These are phyloP conservation scores for Scenedesmus sp. DNA, from an alignment of 163 green algal genomes.

Conservation along the genomic window DNA sequence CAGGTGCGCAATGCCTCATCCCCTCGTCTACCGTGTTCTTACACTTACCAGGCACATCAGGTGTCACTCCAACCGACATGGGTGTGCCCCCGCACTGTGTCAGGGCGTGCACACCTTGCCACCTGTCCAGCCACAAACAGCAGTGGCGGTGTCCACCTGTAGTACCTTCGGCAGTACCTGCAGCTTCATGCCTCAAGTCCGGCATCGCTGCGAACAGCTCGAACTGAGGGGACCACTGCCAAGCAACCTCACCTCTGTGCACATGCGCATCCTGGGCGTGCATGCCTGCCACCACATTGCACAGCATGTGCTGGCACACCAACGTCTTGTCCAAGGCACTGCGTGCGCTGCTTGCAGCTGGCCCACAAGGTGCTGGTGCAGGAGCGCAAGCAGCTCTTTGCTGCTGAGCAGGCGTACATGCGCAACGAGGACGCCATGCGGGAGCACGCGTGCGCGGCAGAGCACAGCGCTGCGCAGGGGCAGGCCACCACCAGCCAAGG, in stretches of 20 bases:
- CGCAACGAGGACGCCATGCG: neutral
- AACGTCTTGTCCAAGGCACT: neutral
- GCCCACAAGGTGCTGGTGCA: constrained; percentile 4
- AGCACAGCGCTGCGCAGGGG: neutral
- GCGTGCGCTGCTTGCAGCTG: neutral
- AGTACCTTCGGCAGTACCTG: too few relatives aligned
- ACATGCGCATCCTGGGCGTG: too few relatives aligned
- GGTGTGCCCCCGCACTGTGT: too few relatives aligned
- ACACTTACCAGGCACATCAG: too few relatives aligned
- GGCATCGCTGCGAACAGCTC: too few relatives aligned
- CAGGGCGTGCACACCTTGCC: too few relatives aligned
- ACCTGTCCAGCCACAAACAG: too few relatives aligned
- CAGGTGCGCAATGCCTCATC: neutral
- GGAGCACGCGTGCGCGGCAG: constrained; percentile 2
- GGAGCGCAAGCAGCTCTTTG: neutral
- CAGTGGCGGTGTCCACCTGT: too few relatives aligned
- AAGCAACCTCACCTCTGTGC: too few relatives aligned
- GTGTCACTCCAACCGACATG: too few relatives aligned
- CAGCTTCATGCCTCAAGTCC: too few relatives aligned
- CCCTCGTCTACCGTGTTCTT: neutral
- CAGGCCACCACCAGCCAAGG: neutral
- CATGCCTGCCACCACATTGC: neutral
- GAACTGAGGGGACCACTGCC: too few relatives aligned
- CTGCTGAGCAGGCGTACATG: neutral
- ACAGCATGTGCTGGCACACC: neutral